Evolutionary conservation across 192 early-diverging fungal genomes (phyloP).

Genomic region (Podila minutissima): DNA sequence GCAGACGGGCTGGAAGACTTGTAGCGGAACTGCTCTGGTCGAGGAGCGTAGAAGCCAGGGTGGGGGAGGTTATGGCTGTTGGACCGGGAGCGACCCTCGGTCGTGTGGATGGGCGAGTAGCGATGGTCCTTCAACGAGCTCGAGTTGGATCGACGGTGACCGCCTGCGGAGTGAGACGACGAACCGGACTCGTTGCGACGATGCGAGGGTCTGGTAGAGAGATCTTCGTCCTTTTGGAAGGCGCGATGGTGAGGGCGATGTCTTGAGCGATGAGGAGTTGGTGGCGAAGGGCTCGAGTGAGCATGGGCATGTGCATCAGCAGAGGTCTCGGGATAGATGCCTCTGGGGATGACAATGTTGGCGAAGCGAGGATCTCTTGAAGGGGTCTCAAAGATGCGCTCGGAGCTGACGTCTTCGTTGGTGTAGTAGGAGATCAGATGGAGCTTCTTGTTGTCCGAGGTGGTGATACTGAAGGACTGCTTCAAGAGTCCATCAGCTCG

Average conservation of each 20-base stretch:
- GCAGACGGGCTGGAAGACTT: slow-evolving; percentile 34
- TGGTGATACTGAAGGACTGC: slow-evolving; percentile 89
- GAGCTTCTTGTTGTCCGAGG: slow-evolving; percentile 79
- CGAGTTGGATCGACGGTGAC: slow-evolving; percentile 39
- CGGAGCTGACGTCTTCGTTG: slow-evolving; percentile 77
- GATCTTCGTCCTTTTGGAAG: slow-evolving; percentile 18
- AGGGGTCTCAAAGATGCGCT: slow-evolving; percentile 72
- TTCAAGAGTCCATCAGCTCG: slow-evolving; percentile 89
- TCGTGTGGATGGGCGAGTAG: slow-evolving; percentile 38
- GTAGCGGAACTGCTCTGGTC: slow-evolving; percentile 20
- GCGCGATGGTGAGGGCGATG: slow-evolving; percentile 49
- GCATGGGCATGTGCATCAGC: not conserved
- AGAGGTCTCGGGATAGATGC: slow-evolving; percentile 86
- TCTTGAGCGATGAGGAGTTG: slow-evolving; percentile 27
- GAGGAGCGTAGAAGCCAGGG: not conserved
- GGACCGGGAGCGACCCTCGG: slow-evolving; percentile 15
- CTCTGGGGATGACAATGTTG: slow-evolving; percentile 75
- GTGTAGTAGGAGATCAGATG: slow-evolving; percentile 94
- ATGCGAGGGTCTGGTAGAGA: not conserved
- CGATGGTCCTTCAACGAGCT: slow-evolving; percentile 24
- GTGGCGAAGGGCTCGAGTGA: slow-evolving; percentile 37
- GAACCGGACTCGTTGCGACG: slow-evolving; percentile 13
- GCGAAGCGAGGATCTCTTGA: slow-evolving; percentile 71
- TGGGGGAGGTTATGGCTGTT: slow-evolving; percentile 27
- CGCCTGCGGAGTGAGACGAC: not conserved